Conservation (phyloP, 208 protist genomes). For the Tetramitus jugosus region DNA sequence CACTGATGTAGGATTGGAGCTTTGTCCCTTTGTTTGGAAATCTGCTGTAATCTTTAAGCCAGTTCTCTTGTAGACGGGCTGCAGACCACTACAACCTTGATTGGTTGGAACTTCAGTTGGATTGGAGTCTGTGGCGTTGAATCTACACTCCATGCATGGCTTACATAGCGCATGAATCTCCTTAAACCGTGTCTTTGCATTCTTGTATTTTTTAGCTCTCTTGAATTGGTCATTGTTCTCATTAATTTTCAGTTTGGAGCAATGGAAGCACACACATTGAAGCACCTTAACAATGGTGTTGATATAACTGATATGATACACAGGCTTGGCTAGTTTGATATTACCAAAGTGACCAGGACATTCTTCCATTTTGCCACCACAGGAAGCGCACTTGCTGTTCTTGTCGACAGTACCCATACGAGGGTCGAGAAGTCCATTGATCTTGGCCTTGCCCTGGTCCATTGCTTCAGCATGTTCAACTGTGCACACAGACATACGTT, state of each 20-base stretch:
- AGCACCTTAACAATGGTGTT: constrained; percentile 83
- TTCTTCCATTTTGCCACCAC: neutral
- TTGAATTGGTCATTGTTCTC: neutral
- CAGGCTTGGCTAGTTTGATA: constrained; percentile 88
- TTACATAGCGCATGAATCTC: neutral
- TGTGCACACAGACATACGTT: constrained; percentile 7
- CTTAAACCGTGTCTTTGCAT: neutral
- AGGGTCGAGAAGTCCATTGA: neutral
- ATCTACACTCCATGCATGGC: neutral
- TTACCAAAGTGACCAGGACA: constrained; percentile 97
- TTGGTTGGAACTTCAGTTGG: neutral
- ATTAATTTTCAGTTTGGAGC: constrained; percentile 75
- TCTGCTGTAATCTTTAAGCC: constrained; percentile 53
- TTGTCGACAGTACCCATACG: constrained; percentile 8
- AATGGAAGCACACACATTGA: constrained; percentile 93
- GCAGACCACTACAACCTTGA: constrained; percentile 35
- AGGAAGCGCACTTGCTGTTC: neutral
- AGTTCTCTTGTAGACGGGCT: constrained; percentile 41
- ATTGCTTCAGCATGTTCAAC: neutral
- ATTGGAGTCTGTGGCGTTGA: neutral
- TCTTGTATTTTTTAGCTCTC: neutral
- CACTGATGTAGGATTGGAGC: neutral
- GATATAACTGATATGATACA: constrained; percentile 95
- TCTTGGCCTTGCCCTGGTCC: neutral
- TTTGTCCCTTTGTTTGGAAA: constrained; percentile 39